Percentiles rank a stretch among this genome's conserved stretches.
These are phyloP conservation scores for Podila epigama DNA, from an alignment of 192 early-diverging fungal species.

Conservation along the genomic window DNA sequence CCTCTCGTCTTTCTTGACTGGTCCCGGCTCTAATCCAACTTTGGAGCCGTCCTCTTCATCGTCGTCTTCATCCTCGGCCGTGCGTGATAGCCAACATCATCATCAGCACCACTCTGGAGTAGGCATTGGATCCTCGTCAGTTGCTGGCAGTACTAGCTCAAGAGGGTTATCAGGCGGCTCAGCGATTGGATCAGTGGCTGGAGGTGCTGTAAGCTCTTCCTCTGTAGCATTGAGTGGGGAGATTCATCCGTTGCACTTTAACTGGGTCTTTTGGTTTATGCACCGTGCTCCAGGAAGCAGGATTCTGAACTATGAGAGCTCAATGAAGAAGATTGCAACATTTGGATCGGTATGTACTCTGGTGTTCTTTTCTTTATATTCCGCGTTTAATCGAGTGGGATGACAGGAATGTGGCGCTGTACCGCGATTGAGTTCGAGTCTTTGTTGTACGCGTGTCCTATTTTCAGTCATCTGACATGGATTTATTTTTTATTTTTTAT, in stretches of 20 bases:
- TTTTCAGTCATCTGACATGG: too few species aligned
- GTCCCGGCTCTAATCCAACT: neutral
- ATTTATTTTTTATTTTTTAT: neutral
- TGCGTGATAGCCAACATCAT: neutral
- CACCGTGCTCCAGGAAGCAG: slow-evolving; percentile 88
- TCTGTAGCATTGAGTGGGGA: neutral
- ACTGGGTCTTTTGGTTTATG: slow-evolving; percentile 96
- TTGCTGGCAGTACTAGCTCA: neutral
- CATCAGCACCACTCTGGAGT: neutral
- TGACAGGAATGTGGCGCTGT: too few species aligned
- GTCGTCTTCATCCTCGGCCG: neutral
- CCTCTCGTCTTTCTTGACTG: neutral
- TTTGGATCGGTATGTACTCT: slow-evolving; percentile 70
- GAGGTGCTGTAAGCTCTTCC: neutral
- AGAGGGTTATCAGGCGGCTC: neutral
- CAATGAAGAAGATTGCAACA: slow-evolving; percentile 85
- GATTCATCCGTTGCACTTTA: slow-evolving; percentile 74
- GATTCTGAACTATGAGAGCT: slow-evolving; percentile 85
- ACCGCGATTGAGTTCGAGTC: too few species aligned
- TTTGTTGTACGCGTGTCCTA: too few species aligned
- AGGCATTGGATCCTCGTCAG: neutral
- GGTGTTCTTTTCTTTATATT: neutral
- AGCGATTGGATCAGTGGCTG: neutral
- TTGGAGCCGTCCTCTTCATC: neutral
- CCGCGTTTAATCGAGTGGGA: too few species aligned